phyloP scores from a whole-genome alignment of 140 eudicot species.

The Ambrosia hybrid region DNA sequence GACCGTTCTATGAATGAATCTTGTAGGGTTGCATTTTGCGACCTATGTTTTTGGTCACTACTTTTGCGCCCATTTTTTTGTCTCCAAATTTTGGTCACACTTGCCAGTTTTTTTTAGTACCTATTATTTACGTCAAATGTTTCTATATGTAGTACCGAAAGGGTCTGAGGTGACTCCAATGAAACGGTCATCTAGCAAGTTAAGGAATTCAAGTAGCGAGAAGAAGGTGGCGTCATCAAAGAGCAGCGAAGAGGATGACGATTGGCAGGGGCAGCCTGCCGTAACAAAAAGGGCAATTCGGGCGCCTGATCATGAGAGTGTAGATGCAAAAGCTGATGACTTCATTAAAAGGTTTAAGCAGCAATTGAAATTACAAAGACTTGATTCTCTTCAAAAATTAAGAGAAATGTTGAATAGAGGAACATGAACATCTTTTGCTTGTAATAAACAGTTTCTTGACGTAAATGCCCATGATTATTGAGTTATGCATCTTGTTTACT shows the following conservation, averaged over 20 bases:
- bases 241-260: conserved; percentile 13
- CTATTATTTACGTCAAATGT: no score
- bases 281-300: conserved; percentile 24
- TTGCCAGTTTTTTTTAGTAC: no score
- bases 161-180: neutral
- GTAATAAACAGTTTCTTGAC: neutral
- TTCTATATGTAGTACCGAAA: conserved; percentile 8
- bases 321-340: conserved; percentile 78
- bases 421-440: conserved; percentile 13
- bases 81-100: no score
- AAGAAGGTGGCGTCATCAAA: neutral
- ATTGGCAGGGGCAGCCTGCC: conserved; percentile 37
- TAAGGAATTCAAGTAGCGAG: conserved; percentile 40
- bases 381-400: conserved; percentile 62
- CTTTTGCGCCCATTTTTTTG: no score
- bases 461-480: neutral
- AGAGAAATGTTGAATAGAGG: conserved; percentile 58
- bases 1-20: no score
- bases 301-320: conserved; percentile 48
- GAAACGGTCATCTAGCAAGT: conserved; percentile 2
- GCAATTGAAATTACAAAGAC: conserved; percentile 74
- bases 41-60: no score
- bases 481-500: neutral
- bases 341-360: conserved; percentile 72
- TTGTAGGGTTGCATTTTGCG: no score